Conservation (phyloP, 2,329 filamentous ascomycete species). For the Tolypocladium guangdongense region DNA sequence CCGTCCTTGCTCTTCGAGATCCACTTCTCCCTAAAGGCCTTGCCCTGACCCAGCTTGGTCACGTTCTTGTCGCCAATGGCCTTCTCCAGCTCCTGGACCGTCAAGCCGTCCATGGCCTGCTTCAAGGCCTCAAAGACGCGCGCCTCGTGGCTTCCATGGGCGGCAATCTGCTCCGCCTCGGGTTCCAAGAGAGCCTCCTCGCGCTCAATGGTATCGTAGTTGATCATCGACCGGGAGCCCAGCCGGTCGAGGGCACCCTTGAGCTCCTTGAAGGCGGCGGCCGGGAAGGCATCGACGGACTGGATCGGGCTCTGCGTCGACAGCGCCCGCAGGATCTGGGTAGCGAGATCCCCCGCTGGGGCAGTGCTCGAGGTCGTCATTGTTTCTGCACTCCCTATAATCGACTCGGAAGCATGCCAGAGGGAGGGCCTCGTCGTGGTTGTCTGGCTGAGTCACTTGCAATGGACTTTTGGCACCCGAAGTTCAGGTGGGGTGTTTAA, state of each 20-base stretch:
- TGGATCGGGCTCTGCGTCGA: slow-evolving; percentile 52
- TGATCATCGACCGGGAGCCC: slow-evolving; percentile 72
- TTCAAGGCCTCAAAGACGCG: slow-evolving; percentile 69
- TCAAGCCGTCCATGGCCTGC: slow-evolving; percentile 66
- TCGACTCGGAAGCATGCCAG: not conserved
- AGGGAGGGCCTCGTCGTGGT: not conserved
- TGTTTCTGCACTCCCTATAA: slow-evolving; percentile 4
- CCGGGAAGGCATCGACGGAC: slow-evolving; percentile 60
- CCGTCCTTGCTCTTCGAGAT: slow-evolving; percentile 51
- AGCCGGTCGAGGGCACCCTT: slow-evolving; percentile 87
- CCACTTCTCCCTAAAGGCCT: slow-evolving; percentile 79
- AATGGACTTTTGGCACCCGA: not conserved
- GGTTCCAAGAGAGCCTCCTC: slow-evolving; percentile 68
- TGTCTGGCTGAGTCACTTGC: slow-evolving; percentile 1
- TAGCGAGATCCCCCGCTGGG: slow-evolving; percentile 45
- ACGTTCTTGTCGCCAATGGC: slow-evolving; percentile 62
- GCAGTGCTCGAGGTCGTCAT: slow-evolving; percentile 32
- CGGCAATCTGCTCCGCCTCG: slow-evolving; percentile 61
- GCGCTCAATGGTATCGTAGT: slow-evolving; percentile 71
- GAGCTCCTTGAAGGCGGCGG: slow-evolving; percentile 53
- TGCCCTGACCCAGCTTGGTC: slow-evolving; percentile 80
- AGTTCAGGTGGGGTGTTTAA: not conserved
- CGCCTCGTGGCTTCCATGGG: slow-evolving; percentile 71
- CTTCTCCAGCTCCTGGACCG: slow-evolving; percentile 61
- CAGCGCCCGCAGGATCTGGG: slow-evolving; percentile 55